A percentile compares a stretch with the other conserved stretches of the same genome.
Conservation (phyloP, 345 rosid species). For the Conringia planisiliqua region DNA sequence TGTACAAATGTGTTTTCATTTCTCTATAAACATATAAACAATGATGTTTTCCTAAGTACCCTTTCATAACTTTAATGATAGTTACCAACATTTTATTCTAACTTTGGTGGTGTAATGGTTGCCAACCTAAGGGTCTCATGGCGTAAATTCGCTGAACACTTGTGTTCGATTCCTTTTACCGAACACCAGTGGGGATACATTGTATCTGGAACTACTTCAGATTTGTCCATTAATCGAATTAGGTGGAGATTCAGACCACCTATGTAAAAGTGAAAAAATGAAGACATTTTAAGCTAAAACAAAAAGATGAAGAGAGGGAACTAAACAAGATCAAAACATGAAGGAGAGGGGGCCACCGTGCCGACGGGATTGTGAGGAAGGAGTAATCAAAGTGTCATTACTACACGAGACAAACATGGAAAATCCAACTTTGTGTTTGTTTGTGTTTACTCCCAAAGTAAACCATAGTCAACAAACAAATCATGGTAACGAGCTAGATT, state of each 20-base stretch:
- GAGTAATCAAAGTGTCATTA: slow-evolving; percentile 17
- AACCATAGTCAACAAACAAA: not conserved
- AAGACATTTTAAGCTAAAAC: not conserved
- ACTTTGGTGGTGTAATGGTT: not conserved
- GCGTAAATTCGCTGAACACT: too few species aligned
- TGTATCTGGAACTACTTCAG: not conserved
- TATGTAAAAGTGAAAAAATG: too few species aligned
- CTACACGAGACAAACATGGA: slow-evolving; percentile 12
- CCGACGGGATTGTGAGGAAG: slow-evolving; percentile 10
- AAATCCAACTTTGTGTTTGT: not conserved
- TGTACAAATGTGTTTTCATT: slow-evolving; percentile 7
- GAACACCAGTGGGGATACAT: too few species aligned
- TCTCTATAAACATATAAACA: not conserved
- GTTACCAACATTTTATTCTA: not conserved
- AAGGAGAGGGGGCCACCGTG: slow-evolving; percentile 7
- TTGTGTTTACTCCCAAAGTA: not conserved
- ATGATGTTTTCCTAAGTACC: slow-evolving; percentile 2
- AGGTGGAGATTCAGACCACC: not conserved
- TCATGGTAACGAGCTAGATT: slow-evolving; percentile 4
- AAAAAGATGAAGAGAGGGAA: too few species aligned
- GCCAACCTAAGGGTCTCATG: not conserved
- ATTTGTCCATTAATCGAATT: not conserved
- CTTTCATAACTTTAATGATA: not conserved
- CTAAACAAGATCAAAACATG: not conserved
- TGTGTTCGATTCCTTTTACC: too few species aligned